Evolutionary conservation across 1,139 yeast species (phyloP), one percentile per base, ranked within the genome.

Genomic region (Maudiozyma humilis): DNA sequence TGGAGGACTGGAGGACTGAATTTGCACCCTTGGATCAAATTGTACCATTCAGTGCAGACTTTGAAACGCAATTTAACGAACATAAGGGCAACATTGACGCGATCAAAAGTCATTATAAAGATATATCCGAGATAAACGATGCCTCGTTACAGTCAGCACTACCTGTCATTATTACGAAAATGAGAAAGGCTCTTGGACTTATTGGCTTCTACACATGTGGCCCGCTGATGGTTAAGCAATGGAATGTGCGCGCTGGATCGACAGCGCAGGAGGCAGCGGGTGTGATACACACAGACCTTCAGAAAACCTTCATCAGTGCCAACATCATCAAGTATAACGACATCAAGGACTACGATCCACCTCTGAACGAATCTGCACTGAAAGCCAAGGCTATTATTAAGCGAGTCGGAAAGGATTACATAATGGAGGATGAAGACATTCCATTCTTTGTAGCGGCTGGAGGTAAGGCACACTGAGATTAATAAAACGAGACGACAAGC

Each of bases 211-310:
- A 83, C 69, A 89, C 98, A 1, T 83, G 94, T 64, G 97, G 97
- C 12, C 82, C 87, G 12, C 74, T 78, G 41, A 97, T 91, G 66
- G 89, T 87, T 3, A 73, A 95, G 52, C 95, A 91, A 63, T 89
- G 98, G 97, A 84, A 94, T 12, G 72, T 89, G 41, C 72, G 94
- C 52, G 68, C 73, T 52, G 86, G 89, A 29, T 79, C 86, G 31
- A 73, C 78, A 41, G 95, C 95, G 8, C 93, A 94, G 14, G 86
- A 86, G 50, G 96, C 96, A 1, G 97, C 97, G 0, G 95, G 95
- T 19, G 82, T 86, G 33, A 89, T 89, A 50, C 97, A 91, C 64
- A 82, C 89, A 6, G 96, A 88, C 63, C 69, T 88, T 47, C 82
- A 82, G 66, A 77, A 81, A 57, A 84, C 95, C 1, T 89, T 89